These are phyloP conservation scores for Syzygium malaccense DNA, from an alignment of 441 rosid species.

Conservation along the genomic window DNA sequence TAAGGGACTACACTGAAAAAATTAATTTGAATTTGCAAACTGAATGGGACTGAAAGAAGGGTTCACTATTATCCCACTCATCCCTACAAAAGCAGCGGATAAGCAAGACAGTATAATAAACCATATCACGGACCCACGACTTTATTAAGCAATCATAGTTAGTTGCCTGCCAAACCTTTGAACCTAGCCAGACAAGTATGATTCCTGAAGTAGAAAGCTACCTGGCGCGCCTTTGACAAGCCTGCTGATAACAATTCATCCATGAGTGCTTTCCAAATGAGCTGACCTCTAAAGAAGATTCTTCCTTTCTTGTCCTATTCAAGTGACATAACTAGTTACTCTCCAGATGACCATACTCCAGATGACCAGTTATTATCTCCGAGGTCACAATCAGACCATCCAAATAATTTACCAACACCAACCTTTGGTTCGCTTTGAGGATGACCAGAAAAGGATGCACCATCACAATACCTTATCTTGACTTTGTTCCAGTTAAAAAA, in stretches of 20 bases:
- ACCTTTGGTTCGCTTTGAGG: conserved; percentile 81
- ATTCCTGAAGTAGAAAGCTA: conserved; percentile 8
- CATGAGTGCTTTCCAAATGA: conserved; percentile 81
- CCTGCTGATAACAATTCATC: conserved; percentile 69
- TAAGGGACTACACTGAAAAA: background rate
- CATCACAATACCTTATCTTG: conserved; percentile 81
- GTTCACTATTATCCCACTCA: background rate
- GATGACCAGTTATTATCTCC: background rate
- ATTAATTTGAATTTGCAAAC: background rate
- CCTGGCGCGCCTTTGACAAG: conserved; percentile 69
- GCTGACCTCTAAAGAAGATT: conserved; percentile 87
- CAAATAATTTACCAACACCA: background rate
- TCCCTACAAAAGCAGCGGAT: background rate
- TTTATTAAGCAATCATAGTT: background rate
- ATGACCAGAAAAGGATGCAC: conserved; percentile 85
- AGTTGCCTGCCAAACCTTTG: background rate
- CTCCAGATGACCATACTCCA: background rate
- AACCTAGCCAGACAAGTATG: background rate
- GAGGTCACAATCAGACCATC: background rate
- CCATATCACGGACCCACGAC: background rate
- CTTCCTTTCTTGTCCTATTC: conserved; percentile 41
- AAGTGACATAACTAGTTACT: background rate
- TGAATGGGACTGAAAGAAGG: background rate
- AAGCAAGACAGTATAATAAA: background rate
- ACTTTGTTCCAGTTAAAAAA: conserved; percentile 89